Percentiles rank a stretch among this genome's conserved stretches.
Conservation (phyloP, 2,329 filamentous ascomycete species). For the Ceratocystis diversiconidia region DNA sequence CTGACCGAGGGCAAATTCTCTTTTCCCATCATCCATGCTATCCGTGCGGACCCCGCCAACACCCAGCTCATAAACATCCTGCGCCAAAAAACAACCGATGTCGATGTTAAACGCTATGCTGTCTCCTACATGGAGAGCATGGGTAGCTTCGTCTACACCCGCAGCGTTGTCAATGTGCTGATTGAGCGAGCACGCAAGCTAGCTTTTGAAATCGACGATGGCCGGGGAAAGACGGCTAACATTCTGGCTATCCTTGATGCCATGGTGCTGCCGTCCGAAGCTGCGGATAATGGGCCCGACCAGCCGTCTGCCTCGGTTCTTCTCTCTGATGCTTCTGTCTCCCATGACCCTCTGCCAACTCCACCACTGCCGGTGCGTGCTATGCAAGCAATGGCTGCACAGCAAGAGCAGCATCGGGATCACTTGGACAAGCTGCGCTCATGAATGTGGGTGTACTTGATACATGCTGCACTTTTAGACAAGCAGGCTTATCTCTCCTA, state of each 20-base stretch:
- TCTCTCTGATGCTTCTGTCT: neutral
- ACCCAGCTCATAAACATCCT: slow-evolving; percentile 81
- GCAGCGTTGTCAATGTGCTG: slow-evolving; percentile 49
- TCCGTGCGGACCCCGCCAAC: slow-evolving; percentile 59
- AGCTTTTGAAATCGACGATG: slow-evolving; percentile 50
- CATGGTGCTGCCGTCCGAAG: slow-evolving; percentile 31
- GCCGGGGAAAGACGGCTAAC: slow-evolving; percentile 39
- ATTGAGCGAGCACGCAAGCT: slow-evolving; percentile 48
- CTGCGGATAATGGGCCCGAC: neutral
- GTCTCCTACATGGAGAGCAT: slow-evolving; percentile 81
- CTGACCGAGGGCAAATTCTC: slow-evolving; percentile 95
- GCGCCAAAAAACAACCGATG: slow-evolving; percentile 73
- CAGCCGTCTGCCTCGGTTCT: neutral
- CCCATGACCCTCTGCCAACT: neutral
- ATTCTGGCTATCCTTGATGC: slow-evolving; percentile 56
- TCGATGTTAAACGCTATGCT: slow-evolving; percentile 82
- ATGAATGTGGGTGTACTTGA: neutral
- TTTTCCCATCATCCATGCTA: slow-evolving; percentile 88
- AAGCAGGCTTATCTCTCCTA: neutral
- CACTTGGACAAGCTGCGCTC: slow-evolving; percentile 6
- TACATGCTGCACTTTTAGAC: neutral
- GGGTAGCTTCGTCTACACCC: slow-evolving; percentile 78
- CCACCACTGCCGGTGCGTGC: slow-evolving; percentile 8
- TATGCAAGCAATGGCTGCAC: slow-evolving; percentile 7
- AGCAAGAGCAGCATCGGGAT: slow-evolving; percentile 11